A percentile compares a stretch with the other conserved stretches of the same genome.
These are phyloP conservation scores for Hypholoma fasciculare DNA, from an alignment of 768 basidiomycete genomes.

Conservation along the genomic window DNA sequence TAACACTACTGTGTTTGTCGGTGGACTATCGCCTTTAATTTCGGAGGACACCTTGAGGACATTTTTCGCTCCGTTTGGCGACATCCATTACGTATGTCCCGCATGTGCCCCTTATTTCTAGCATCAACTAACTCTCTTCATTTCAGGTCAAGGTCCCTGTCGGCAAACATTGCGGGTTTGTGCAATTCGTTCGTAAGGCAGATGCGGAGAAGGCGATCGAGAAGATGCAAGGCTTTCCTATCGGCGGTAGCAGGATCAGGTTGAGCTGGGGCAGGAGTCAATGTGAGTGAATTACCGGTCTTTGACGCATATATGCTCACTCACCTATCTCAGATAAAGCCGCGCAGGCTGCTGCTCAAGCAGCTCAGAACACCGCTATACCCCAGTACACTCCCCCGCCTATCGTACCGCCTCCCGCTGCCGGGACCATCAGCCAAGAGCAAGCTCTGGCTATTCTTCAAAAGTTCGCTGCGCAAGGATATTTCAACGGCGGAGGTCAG, in stretches of 20 bases:
- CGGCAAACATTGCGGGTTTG: conserved; percentile 94
- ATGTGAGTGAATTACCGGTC: conserved; percentile 49
- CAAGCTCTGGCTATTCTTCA: conserved; percentile 65
- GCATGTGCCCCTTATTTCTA: background rate
- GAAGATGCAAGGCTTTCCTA: conserved; percentile 96
- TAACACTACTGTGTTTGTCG: conserved; percentile 95
- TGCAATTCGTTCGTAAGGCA: conserved; percentile 89
- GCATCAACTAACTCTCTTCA: conserved; percentile 13
- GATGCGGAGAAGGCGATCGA: conserved; percentile 93
- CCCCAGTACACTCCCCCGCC: conserved; percentile 27
- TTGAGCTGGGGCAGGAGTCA: conserved; percentile 94
- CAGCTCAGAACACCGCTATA: conserved; percentile 73
- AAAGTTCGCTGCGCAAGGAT: conserved; percentile 47
- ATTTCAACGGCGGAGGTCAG: conserved; percentile 18
- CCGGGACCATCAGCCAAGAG: conserved; percentile 51
- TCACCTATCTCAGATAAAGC: conserved; percentile 66
- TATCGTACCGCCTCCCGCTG: conserved; percentile 7
- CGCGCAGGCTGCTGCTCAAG: conserved; percentile 86
- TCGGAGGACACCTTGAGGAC: conserved; percentile 90
- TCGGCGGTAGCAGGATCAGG: conserved; percentile 89
- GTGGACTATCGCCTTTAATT: conserved; percentile 85
- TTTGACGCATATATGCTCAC: background rate
- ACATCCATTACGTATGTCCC: conserved; percentile 83
- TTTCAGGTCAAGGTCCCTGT: conserved; percentile 91
- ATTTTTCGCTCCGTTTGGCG: conserved; percentile 91